phyloP scores from a whole-genome alignment of 805 yeast genomes.

The Candida patagonica region DNA sequence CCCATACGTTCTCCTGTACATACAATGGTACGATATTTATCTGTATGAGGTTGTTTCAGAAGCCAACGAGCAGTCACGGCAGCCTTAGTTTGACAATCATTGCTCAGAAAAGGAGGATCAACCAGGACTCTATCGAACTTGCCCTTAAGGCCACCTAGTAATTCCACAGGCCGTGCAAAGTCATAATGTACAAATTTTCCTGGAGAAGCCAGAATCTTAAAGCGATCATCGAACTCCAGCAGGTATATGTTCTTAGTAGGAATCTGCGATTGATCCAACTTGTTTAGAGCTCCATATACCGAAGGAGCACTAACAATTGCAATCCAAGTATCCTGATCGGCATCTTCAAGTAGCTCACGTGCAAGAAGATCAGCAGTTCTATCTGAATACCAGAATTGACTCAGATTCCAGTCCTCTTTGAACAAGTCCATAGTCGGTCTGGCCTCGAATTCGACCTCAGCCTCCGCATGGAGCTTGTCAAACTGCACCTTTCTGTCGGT shows the following conservation, averaged over 20 bases:
- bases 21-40: constrained; percentile 39
- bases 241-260: constrained; percentile 59
- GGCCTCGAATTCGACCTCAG: constrained; percentile 46
- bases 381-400: constrained; percentile 83
- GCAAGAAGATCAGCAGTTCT: constrained; percentile 62
- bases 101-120: constrained; percentile 84
- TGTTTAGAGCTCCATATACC: constrained; percentile 72
- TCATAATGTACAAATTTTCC: constrained; percentile 66
- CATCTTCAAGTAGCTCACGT: constrained; percentile 65
- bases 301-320: constrained; percentile 86
- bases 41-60: constrained; percentile 31
- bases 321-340: constrained; percentile 59
- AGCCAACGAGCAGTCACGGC: constrained; percentile 55
- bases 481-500: constrained; percentile 46
- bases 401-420: constrained; percentile 88
- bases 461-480: constrained; percentile 41
- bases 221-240: constrained; percentile 72
- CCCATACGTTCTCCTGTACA: constrained; percentile 90
- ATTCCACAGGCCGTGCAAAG: constrained; percentile 55
- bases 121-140: constrained; percentile 64
- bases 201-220: constrained; percentile 57
- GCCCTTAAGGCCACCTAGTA: constrained; percentile 48
- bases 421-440: constrained; percentile 55
- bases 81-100: constrained; percentile 68
- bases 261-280: constrained; percentile 38